Percentiles rank a stretch among this genome's conserved stretches.
These are phyloP conservation scores for Candida lessepsii DNA, from an alignment of 805 yeast genomes.

Conservation along the genomic window DNA sequence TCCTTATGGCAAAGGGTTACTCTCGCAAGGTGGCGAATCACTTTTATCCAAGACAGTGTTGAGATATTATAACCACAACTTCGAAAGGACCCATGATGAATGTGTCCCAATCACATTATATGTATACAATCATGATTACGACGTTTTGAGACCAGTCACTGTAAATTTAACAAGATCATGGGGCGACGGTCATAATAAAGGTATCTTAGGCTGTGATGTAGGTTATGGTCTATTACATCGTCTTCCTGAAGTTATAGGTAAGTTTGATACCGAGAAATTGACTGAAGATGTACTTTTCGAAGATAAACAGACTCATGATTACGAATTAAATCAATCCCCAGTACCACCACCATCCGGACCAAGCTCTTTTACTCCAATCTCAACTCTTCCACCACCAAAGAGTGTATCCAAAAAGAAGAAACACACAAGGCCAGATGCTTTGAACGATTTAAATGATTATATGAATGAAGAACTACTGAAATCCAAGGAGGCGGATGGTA, in stretches of 20 bases:
- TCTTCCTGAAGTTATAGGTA: constrained; percentile 66
- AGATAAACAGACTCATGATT: constrained; percentile 19
- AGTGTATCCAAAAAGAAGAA: constrained; percentile 30
- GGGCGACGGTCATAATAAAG: constrained; percentile 65
- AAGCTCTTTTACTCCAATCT: constrained; percentile 14
- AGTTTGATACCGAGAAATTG: constrained; percentile 40
- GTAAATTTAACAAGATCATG: constrained; percentile 63
- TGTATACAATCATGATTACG: constrained; percentile 87
- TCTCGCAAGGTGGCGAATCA: constrained; percentile 86
- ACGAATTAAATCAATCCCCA: constrained; percentile 15
- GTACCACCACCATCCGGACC: constrained; percentile 7
- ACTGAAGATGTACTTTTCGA: constrained; percentile 37
- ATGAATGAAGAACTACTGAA: constrained; percentile 45
- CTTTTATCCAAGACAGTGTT: constrained; percentile 65
- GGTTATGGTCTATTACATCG: constrained; percentile 90
- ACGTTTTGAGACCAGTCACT: constrained; percentile 81
- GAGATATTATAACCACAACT: constrained; percentile 51
- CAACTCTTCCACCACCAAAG: constrained; percentile 13
- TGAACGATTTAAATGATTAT: constrained; percentile 33
- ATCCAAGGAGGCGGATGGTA: constrained; percentile 34
- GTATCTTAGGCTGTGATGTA: constrained; percentile 88
- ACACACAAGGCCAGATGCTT: constrained; percentile 20
- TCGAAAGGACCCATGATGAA: constrained; percentile 31
- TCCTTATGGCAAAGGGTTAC: constrained; percentile 52
- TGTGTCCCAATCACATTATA: constrained; percentile 39